Evolutionary conservation across 2,329 filamentous ascomycete genomes (phyloP), one percentile per base, ranked within the genome.

Genomic region (Penicillium sp.): DNA sequence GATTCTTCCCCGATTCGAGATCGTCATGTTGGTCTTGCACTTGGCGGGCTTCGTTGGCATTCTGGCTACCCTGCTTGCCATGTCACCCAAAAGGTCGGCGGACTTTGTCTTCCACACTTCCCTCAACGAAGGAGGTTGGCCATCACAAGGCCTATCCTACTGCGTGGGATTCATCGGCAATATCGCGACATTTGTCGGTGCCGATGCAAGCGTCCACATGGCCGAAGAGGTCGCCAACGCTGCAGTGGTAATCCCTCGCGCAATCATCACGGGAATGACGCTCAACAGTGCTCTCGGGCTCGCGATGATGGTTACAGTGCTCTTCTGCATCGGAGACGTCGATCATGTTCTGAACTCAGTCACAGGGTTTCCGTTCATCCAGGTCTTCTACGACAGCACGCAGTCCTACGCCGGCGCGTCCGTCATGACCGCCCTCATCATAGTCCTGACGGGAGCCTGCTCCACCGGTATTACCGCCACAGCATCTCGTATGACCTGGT

Each of bases 1-100:
- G 2, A 48, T 66, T 57, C 59, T 75, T 54, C 58, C 74, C 28
- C 70, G 68, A n/a, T 63, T 77, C 8, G 74, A 77, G 51, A 72
- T 73, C 9, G 63, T 70, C 48, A 71, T 74, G 24, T 60, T 76
- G n/a, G 62, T 76, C 14, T 48, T 76, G 20, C 74, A 76, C 46
- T 65, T 77, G n/a, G 61, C 77, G 1, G 74, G 76, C 1, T 78
- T 81, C 60, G 74, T 79, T 46, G 72, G 68, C 11, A 66, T 76
- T 6, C 55, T 76, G 9, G 65, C 72, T 0, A 68, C 72, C 1
- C 58, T 76, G 2, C 35, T 66, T 61, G 49, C 62, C 63, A 5
- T 67, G 69, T 20, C 61, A 0, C 62, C 64, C 2, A 63, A 65
- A 41, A 60, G 61, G 35, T 60, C 61, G n/a, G 51, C 64, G 1